These are phyloP conservation scores for Globisporangium nodosum DNA, from an alignment of 352 stramenopile species.

Conservation along the genomic window DNA sequence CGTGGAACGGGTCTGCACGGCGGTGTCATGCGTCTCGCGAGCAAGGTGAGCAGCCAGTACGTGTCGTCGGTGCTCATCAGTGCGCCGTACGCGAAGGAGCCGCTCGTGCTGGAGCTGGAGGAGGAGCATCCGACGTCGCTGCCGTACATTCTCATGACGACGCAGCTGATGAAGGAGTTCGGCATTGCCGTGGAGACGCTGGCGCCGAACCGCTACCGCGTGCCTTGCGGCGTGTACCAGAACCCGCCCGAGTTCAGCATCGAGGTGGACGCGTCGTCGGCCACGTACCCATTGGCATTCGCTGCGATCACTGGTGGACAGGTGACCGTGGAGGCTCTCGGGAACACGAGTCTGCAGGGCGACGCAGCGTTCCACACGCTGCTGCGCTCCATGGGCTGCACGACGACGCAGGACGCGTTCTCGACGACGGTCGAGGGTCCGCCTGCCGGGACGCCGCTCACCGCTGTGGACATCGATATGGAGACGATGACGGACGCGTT, in stretches of 20 bases:
- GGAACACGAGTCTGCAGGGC: slow-evolving; percentile 91
- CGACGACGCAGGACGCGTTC: slow-evolving; percentile 44
- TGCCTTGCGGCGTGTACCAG: slow-evolving; percentile 66
- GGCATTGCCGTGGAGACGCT: slow-evolving; percentile 91
- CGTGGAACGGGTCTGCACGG: slow-evolving; percentile 67
- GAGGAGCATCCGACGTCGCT: slow-evolving; percentile 96
- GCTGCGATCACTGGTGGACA: slow-evolving; percentile 94
- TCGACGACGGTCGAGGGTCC: slow-evolving; percentile 73
- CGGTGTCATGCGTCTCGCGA: slow-evolving; percentile 81
- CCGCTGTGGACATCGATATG: slow-evolving; percentile 94
- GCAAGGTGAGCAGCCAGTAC: slow-evolving; percentile 95
- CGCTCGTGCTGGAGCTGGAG: slow-evolving; percentile 87
- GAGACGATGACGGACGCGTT: slow-evolving; percentile 97
- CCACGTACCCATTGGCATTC: slow-evolving; percentile 96
- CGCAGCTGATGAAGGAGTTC: slow-evolving; percentile 96
- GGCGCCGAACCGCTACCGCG: slow-evolving; percentile 64
- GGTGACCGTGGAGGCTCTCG: slow-evolving; percentile 93
- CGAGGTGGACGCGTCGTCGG: slow-evolving; percentile 95
- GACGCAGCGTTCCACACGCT: slow-evolving; percentile 94
- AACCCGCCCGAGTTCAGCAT: slow-evolving; percentile 73
- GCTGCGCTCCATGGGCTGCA: slow-evolving; percentile 74
- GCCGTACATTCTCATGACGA: slow-evolving; percentile 94
- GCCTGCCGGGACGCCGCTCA: slow-evolving; percentile 64
- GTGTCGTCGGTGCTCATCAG: slow-evolving; percentile 96
- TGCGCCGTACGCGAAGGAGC: slow-evolving; percentile 78